Conservation (phyloP, 345 rosid genomes). For the Ailanthus altissimus region DNA sequence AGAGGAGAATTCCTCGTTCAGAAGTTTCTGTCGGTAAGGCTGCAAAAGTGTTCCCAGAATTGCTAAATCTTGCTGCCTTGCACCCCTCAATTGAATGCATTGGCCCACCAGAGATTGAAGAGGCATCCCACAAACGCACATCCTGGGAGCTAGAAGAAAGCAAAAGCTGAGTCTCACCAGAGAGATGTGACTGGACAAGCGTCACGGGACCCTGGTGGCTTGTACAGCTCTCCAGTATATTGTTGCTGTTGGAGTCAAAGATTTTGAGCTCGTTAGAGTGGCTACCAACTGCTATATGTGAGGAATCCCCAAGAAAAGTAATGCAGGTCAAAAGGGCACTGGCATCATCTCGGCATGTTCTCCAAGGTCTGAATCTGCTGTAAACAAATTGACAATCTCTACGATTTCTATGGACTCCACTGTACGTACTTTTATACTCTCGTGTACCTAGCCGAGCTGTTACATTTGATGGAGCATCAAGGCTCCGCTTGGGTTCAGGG, state of each 20-base stretch:
- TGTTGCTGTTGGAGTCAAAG: slow-evolving; percentile 69
- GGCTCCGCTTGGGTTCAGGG: slow-evolving; percentile 90
- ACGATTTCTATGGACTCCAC: slow-evolving; percentile 94
- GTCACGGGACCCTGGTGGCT: slow-evolving; percentile 82
- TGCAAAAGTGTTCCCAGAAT: slow-evolving; percentile 73
- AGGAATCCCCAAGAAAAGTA: slow-evolving; percentile 71
- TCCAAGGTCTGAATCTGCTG: slow-evolving; percentile 94
- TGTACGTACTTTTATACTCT: slow-evolving; percentile 70
- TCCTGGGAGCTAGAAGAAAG: slow-evolving; percentile 88
- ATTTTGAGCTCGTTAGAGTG: slow-evolving; percentile 81
- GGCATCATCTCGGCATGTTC: slow-evolving; percentile 91
- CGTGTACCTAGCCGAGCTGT: slow-evolving; percentile 87
- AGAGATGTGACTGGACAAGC: slow-evolving; percentile 64
- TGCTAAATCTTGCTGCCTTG: slow-evolving; percentile 90
- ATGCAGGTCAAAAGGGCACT: slow-evolving; percentile 79
- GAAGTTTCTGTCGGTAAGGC: slow-evolving; percentile 60
- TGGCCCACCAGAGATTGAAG: slow-evolving; percentile 67
- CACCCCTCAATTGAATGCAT: slow-evolving; percentile 73
- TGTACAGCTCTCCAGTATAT: slow-evolving; percentile 65
- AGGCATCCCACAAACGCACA: slow-evolving; percentile 88
- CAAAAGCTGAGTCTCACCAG: slow-evolving; percentile 63
- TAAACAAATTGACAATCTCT: slow-evolving; percentile 92
- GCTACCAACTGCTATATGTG: slow-evolving; percentile 88
- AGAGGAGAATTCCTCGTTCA: slow-evolving; percentile 76
- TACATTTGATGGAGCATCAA: slow-evolving; percentile 87